Base-by-base conservation (phyloP, 805 yeast genomes). In the Ogataea zsoltii region DNA sequence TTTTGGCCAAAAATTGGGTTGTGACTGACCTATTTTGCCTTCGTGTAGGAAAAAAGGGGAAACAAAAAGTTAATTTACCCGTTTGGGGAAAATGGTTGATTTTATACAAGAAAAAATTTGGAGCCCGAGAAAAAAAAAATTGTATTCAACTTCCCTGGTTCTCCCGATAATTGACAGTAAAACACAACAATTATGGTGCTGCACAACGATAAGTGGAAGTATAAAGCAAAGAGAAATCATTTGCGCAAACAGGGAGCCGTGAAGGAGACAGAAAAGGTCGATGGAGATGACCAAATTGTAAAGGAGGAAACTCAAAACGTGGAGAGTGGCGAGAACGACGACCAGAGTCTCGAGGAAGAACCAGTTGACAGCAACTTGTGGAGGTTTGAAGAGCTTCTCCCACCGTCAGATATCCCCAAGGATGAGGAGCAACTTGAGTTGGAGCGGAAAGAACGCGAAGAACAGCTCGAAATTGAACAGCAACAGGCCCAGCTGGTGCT, bases 201-300 rank as follows among this genome's bases (percentile, higher is more conserved):
- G 12, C 81, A 76, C 49, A 76, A 76, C 55, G 72, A 68, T 41
- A 76, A 76, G 58, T 76, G 82, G 81, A 77, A 76, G 45, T 61
- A 67, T 38, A 71, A 67, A 46, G 77, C 79, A 13, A 75, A 70
- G 42, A 55, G 58, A 30, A 59, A 66, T 14, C 74, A 74, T 48
- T 53, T 67, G 57, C 57, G 65, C 34, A 76, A 77, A 52, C 80
- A 76, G 52, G 74, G 74, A 6, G 25, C 25, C 9, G 40, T 42
- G 14, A 42, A 28, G 14, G 32, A 42, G 26, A 26, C 42, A 29
- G 45, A 47, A 14, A 54, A n/a, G n/a, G n/a, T n/a, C 50, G 34
- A 39, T 14, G 45, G 14, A 11, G 16, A 5, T 12, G 38, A 34
- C 18, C 38, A 11, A 4, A 14, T 17, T 5, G 19, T 17, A 4